Evolutionary conservation across 2,329 filamentous ascomycete species (phyloP).

Genomic region (Basipetospora chlamydospora): DNA sequence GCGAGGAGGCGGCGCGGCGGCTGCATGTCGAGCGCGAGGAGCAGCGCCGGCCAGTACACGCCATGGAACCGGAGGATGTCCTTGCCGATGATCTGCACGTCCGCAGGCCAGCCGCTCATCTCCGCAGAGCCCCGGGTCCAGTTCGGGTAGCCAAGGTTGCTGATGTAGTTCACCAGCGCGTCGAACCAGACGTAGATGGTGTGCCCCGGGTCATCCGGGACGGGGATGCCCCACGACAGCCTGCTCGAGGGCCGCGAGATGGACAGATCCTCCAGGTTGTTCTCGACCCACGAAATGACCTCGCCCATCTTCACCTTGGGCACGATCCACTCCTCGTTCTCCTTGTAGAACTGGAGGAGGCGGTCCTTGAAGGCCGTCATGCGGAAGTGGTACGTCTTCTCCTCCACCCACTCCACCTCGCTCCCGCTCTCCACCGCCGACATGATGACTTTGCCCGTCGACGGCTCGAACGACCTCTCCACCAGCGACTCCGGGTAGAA

Average conservation of each 20-base stretch:
- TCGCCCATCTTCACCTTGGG: constrained; percentile 62
- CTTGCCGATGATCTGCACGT: constrained; percentile 88
- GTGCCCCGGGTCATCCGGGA: constrained; percentile 70
- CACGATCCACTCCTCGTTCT: constrained; percentile 64
- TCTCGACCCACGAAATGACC: constrained; percentile 60
- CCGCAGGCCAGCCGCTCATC: constrained; percentile 71
- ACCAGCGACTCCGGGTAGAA: constrained; percentile 76
- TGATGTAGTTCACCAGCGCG: constrained; percentile 86
- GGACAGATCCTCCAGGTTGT: constrained; percentile 73
- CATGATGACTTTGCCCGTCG: constrained; percentile 72
- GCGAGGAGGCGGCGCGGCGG: constrained; percentile 68
- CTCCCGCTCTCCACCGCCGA: constrained; percentile 77
- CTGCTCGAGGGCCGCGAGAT: constrained; percentile 70
- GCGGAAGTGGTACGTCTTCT: constrained; percentile 89
- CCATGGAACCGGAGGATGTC: constrained; percentile 95
- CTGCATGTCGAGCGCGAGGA: constrained; percentile 74
- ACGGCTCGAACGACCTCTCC: constrained; percentile 58
- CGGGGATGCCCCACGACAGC: constrained; percentile 75
- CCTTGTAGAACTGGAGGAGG: constrained; percentile 64
- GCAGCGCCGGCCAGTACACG: constrained; percentile 94
- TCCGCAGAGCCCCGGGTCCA: constrained; percentile 32
- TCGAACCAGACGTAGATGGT: constrained; percentile 99
- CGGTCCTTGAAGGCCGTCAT: constrained; percentile 69
- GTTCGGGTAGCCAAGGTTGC: constrained; percentile 67
- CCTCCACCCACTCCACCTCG: constrained; percentile 87